phyloP scores from a whole-genome alignment of 768 basidiomycete genomes.

The Arthromyces matolae region DNA sequence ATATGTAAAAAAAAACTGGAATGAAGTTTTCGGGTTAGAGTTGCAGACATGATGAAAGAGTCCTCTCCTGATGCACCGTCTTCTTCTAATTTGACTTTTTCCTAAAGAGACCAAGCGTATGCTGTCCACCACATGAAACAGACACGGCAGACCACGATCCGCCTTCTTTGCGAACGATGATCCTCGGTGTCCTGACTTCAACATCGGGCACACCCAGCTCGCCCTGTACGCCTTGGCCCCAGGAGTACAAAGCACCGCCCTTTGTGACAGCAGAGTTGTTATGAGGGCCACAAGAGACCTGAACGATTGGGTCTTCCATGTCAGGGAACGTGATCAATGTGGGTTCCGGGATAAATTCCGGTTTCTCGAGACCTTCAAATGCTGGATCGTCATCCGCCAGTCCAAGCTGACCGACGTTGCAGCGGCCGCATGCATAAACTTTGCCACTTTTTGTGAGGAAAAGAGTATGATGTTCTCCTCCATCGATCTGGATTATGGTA shows the following conservation, averaged over 20 bases:
- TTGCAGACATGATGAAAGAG: not conserved
- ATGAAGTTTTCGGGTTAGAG: not conserved
- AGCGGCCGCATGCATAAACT: slow-evolving; percentile 84
- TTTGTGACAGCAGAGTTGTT: slow-evolving; percentile 69
- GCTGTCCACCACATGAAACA: slow-evolving; percentile 77
- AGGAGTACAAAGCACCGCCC: slow-evolving; percentile 66
- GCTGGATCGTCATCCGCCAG: slow-evolving; percentile 67
- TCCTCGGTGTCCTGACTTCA: slow-evolving; percentile 57
- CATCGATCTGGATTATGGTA: slow-evolving; percentile 66
- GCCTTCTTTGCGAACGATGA: slow-evolving; percentile 70
- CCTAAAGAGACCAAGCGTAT: slow-evolving; percentile 68
- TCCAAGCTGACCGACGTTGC: slow-evolving; percentile 82
- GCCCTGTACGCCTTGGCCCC: slow-evolving; percentile 78
- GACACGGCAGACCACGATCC: slow-evolving; percentile 63
- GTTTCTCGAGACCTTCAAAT: slow-evolving; percentile 47
- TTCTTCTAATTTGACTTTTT: slow-evolving; percentile 57
- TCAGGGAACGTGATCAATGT: slow-evolving; percentile 64
- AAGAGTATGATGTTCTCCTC: slow-evolving; percentile 86
- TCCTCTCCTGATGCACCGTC: too few relatives aligned
- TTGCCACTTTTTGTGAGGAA: slow-evolving; percentile 83
- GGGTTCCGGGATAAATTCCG: slow-evolving; percentile 65
- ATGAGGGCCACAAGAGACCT: slow-evolving; percentile 66
- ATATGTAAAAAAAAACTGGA: too few relatives aligned
- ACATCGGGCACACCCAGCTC: slow-evolving; percentile 66
- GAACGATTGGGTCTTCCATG: slow-evolving; percentile 56